Base-by-base conservation (phyloP, 108 stramenopile species). In the Pseudonitzschia delicatissima region DNA sequence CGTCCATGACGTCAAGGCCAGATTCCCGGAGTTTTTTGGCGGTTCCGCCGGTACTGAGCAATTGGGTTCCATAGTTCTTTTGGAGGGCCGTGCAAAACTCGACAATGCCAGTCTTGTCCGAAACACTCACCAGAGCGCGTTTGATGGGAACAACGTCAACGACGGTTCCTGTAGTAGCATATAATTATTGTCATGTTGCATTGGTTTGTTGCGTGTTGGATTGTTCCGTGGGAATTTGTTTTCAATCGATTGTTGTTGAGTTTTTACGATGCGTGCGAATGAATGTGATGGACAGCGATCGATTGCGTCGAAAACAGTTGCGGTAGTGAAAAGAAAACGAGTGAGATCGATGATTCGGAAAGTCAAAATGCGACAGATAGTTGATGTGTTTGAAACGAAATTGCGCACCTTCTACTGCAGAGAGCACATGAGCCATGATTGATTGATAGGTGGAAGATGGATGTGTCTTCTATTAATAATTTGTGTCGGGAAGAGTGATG, bases 21-120 rank as follows among this genome's bases (percentile, higher is more conserved):
- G 96, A 94, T 0, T 92, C 90, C 27, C 93, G 82, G 42, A 95
- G 71, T 39, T 62, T 74, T 68, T 82, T 88, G 52, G 97, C 97
- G 17, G 98, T 99, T 28, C 98, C 98, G 13, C 98, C 98, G 26
- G 98, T 99, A 13, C 92, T 93, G n/a, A 99, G 80, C 11, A 99
- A 73, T 69, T 98, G 88, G 26, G 97, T 96, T 25, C 86, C 85
- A 23, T 52, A 52, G 44, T 87, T 69, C 36, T 70, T 67, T 45
- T 84, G 82, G 66, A 99, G 88, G 55, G 79, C 85, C 8, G 69
- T 76, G 72, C 88, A 94, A 7, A 99, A 86, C 23, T 94, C 96
- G 28, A 98, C 84, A 51, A 99, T 86, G n/a, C 96, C 93, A 15
- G 86, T 77, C 78, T 99, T 99, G 90, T 99, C 97, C 28, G 89